phyloP scores from a whole-genome alignment of 169 alveolate species.

The Hammondia hammondi region DNA sequence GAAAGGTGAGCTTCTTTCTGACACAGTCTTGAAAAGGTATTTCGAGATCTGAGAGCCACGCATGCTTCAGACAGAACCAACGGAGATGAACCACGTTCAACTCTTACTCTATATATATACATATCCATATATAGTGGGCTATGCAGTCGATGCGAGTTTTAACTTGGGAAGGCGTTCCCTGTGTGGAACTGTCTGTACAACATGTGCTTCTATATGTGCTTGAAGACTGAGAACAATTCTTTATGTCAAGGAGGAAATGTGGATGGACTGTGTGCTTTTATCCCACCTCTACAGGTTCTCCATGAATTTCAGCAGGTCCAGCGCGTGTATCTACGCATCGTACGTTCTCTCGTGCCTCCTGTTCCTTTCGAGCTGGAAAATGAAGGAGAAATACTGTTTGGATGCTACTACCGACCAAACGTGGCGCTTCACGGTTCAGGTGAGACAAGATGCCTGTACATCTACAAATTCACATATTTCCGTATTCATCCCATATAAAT shows the following conservation, averaged over 20 bases:
- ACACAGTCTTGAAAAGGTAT: too few species aligned
- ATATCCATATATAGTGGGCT: too few species aligned
- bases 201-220: too few species aligned
- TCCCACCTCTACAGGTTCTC: constrained; percentile 13
- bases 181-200: too few species aligned
- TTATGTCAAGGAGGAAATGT: too few species aligned
- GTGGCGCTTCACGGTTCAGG: neutral
- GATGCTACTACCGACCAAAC: constrained; percentile 16
- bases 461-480: neutral
- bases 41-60: too few species aligned
- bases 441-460: neutral
- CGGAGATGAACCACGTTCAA: too few species aligned
- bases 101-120: too few species aligned
- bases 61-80: too few species aligned
- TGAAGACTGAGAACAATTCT: too few species aligned
- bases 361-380: neutral
- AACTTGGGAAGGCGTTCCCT: too few species aligned
- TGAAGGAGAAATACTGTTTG: neutral
- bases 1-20: neutral
- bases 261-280: neutral
- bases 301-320: constrained; percentile 28
- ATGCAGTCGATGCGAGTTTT: too few species aligned
- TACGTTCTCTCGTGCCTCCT: neutral
- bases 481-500: neutral
- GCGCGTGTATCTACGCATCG: constrained; percentile 9